These are phyloP conservation scores for Candida coquimbonensis DNA, from an alignment of 805 yeast species.

Conservation along the genomic window DNA sequence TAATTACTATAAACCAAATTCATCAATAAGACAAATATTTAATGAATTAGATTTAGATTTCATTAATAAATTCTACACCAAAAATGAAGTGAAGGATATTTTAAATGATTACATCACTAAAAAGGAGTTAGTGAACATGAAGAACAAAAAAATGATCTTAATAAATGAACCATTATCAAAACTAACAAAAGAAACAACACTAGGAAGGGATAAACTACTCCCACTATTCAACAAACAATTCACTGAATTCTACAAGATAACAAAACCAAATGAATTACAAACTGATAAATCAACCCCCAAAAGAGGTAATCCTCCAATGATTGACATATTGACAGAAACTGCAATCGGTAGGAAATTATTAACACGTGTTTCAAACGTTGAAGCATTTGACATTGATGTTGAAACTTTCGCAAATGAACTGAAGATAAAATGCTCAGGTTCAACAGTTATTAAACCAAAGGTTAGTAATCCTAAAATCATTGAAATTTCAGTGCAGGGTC, in stretches of 20 bases:
- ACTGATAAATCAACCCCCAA: conserved; percentile 31
- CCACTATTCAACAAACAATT: conserved; percentile 40
- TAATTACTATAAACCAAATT: conserved; percentile 55
- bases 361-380: conserved; percentile 67
- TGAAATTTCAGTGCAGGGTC: conserved; percentile 88
- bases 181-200: conserved; percentile 29
- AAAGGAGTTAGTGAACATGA: conserved; percentile 42
- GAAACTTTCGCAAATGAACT: conserved; percentile 60
- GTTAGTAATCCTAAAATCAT: conserved; percentile 44
- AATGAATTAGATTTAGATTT: conserved; percentile 32
- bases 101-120: conserved; percentile 50
- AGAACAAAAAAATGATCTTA: conserved; percentile 46
- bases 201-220: conserved; percentile 30
- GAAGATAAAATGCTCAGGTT: conserved; percentile 80
- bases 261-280: conserved; percentile 21
- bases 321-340: conserved; percentile 61
- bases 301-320: conserved; percentile 64
- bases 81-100: conserved; percentile 45
- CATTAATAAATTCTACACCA: conserved; percentile 37
- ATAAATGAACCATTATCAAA: conserved; percentile 49
- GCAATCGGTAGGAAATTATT: conserved; percentile 78
- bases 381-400: conserved; percentile 57
- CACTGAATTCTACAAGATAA: conserved; percentile 42
- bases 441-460: conserved; percentile 65
- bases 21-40: conserved; percentile 40